phyloP scores from a whole-genome alignment of 306 rosid genomes.

The Crataegus laevigata region DNA sequence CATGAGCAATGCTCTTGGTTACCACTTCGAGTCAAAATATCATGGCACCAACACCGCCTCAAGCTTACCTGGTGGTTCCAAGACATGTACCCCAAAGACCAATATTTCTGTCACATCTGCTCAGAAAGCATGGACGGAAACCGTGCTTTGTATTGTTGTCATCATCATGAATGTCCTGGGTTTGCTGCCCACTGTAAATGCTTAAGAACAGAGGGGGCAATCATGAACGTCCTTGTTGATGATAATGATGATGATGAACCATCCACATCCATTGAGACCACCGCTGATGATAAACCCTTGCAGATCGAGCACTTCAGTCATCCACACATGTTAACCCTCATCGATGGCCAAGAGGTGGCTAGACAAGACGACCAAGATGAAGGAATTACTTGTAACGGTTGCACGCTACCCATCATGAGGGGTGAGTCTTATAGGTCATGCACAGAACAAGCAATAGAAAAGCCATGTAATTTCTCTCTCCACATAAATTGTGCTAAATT shows the following conservation, averaged over 20 bases:
- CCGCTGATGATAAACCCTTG: background rate
- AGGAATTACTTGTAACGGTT: background rate
- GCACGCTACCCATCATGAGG: background rate
- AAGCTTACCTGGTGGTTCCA: background rate
- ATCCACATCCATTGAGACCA: background rate
- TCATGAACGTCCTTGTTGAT: background rate
- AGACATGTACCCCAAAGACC: background rate
- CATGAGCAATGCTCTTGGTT: background rate
- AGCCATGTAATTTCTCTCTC: too few relatives aligned
- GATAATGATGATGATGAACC: background rate
- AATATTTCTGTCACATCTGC: background rate
- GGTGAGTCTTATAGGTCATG: too few relatives aligned
- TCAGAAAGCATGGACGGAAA: accelerated
- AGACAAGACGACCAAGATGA: background rate
- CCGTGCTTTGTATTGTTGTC: background rate
- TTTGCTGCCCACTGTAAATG: background rate
- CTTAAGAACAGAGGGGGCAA: accelerated
- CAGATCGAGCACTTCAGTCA: background rate
- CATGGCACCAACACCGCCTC: background rate
- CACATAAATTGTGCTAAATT: too few relatives aligned
- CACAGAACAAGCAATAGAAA: too few relatives aligned
- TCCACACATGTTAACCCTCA: background rate
- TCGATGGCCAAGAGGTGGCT: background rate
- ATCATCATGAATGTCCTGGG: background rate
- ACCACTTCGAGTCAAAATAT: background rate